These are phyloP conservation scores for Apodospora peruviana DNA, from an alignment of 495 filamentous ascomycete species.

Conservation along the genomic window DNA sequence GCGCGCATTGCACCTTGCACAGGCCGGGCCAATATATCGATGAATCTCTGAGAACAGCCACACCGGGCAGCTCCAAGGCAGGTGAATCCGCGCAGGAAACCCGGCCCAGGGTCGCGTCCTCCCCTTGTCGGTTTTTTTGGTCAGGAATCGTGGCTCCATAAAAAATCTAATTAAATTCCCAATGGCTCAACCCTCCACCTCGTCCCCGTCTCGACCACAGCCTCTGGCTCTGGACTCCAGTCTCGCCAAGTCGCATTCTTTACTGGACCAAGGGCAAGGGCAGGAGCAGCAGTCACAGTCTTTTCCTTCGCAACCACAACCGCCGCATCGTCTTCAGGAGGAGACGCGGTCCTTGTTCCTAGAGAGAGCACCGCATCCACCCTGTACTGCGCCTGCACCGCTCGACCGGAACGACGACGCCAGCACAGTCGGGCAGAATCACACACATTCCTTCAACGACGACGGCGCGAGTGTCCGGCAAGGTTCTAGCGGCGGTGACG, in stretches of 20 bases:
- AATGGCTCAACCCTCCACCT: slow-evolving; percentile 35
- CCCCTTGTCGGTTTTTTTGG: slow-evolving; percentile 30
- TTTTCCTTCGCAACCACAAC: background rate
- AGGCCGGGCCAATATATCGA: slow-evolving; percentile 23
- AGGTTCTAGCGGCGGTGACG: slow-evolving; percentile 10
- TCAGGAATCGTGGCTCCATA: slow-evolving; percentile 36
- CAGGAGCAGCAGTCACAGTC: slow-evolving; percentile 5
- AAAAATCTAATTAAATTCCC: slow-evolving; percentile 40
- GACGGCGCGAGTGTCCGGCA: slow-evolving; percentile 10
- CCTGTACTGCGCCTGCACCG: slow-evolving; percentile 4
- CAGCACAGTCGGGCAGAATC: background rate
- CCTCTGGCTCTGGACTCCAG: slow-evolving; percentile 23
- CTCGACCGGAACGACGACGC: background rate
- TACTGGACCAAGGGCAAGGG: slow-evolving; percentile 6
- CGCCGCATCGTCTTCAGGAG: slow-evolving; percentile 1
- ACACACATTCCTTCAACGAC: slow-evolving; percentile 9
- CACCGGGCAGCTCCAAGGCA: slow-evolving; percentile 18
- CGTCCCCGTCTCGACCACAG: slow-evolving; percentile 25
- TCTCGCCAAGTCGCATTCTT: slow-evolving; percentile 23
- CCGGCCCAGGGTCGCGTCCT: slow-evolving; percentile 35
- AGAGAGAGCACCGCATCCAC: background rate
- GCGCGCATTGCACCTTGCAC: slow-evolving; percentile 20
- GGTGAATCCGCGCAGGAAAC: slow-evolving; percentile 29
- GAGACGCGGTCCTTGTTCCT: background rate
- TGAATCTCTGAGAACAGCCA: slow-evolving; percentile 28